Evolutionary conservation across 2,329 filamentous ascomycete species (phyloP), one percentile per base, ranked within the genome.

Genomic region (Calycina marina): DNA sequence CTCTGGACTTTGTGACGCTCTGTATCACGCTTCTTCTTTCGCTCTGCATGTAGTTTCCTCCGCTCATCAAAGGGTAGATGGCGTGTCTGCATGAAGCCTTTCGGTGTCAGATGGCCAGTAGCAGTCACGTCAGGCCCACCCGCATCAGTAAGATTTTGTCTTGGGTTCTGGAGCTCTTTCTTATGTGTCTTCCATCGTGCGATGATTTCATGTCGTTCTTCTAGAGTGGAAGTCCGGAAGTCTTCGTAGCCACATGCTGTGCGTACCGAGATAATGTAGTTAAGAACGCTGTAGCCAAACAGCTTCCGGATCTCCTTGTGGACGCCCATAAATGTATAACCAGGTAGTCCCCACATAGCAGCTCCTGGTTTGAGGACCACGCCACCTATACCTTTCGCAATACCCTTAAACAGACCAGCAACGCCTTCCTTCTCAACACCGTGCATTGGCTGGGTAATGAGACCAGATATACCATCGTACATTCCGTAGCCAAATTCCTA

Each of bases 371-470:
- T 93, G 13, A 90, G 58, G 1, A 90, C 63, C 2, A 92, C 53
- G 0, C 86, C 86, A 4, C 82, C 83, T 24, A 93, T 68, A 1
- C 84, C 86, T 50, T 83, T 90, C 1, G 78, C 84, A 27, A 93
- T 63, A 0, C 82, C 82, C 52, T 86, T 88, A 9, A 85, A 49
- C 5, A 86, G 62, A 1, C 86, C 86, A 5, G 61, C 61, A 2
- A 59, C 53, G 2, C 75, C 75, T 40, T 74, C 70, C 42, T 80
- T 72, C 49, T 69, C 69, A 3, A 71, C 72, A 9, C 75, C 85
- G 38, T 69, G 68, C 4, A 77, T 55, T 0, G 85, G 85, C 42
- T 92, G 84, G 0, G 72, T 88, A 9, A 88, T 67, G 3, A 93
- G 59, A 0, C 85, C 85, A 2, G 83, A 74, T 17, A 90, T 71